phyloP scores from a whole-genome alignment of 371 early-diverging fungal genomes.

The Mortierella sp. region DNA sequence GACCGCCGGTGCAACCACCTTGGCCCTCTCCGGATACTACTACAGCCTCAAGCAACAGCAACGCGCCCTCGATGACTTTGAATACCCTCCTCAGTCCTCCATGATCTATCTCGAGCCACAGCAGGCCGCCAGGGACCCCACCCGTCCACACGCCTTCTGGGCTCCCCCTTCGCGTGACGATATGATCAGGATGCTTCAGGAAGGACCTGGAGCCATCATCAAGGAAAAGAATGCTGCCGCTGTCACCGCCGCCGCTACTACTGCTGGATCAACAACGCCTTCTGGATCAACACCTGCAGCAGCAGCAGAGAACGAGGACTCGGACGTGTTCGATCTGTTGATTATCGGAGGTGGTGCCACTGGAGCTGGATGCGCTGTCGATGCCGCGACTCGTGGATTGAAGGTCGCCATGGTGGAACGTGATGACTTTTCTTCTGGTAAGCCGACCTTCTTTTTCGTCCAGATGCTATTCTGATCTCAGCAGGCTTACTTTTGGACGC shows the following conservation, averaged over 20 bases:
- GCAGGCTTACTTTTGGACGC: background rate
- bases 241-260: background rate
- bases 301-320: constrained; percentile 19
- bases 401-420: constrained; percentile 97
- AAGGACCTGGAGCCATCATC: constrained; percentile 57
- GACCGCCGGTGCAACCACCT: constrained; percentile 39
- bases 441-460: background rate
- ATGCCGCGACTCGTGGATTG: constrained; percentile 97
- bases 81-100: constrained; percentile 45
- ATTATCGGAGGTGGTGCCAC: constrained; percentile 99
- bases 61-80: constrained; percentile 28
- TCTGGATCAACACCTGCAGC: constrained; percentile 15
- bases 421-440: constrained; percentile 96
- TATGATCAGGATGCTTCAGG: constrained; percentile 76
- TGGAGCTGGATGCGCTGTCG: constrained; percentile 97
- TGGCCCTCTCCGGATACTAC: constrained; percentile 45
- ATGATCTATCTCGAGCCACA: constrained; percentile 54
- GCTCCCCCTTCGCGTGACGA: constrained; percentile 79
- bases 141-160: constrained; percentile 74
- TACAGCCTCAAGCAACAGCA: constrained; percentile 30
- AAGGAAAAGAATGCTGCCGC: constrained; percentile 58
- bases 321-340: constrained; percentile 89
- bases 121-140: constrained; percentile 43
- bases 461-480: background rate
- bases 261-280: constrained; percentile 19